Evolutionary conservation across 768 basidiomycete genomes (phyloP), one percentile per base, ranked within the genome.

Genomic region (Suillus sp.): DNA sequence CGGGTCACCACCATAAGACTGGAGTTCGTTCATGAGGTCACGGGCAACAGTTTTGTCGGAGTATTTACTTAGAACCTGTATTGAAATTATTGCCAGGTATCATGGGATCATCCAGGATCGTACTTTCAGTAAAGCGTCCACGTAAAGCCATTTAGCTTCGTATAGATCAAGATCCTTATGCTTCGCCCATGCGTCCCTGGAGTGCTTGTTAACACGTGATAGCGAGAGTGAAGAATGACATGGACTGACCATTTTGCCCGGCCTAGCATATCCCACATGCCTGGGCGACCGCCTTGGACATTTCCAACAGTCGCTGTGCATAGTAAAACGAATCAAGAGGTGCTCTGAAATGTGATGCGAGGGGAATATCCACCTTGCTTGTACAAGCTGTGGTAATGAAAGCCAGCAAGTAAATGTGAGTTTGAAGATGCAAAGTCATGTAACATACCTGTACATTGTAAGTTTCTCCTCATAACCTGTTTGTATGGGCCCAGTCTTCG

Each of bases 391-490:
- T 53, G 43, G 55, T 20, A 59, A 27, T 43, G 57, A 60, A 16
- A 47, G 67, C 68, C 48, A 67, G 65, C 61, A 53, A 18, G 48
- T 16, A 62, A 55, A 35, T 18, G 27, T 40, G 47, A 22, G 11
- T 27, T 62, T 40, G 11, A 48, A n/a, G 35, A 37, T 57, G 25
- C 4, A 34, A 25, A 14, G 20, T 14, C 22, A 40, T 32, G 10
- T 11, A 22, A 72, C 83, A 38, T 65, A 90, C 90, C 93, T 93
- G 73, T 98, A 98, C 86, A 98, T 93, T 13, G 87, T 85, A 16
- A 98, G 78, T 74, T 98, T 98, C 74, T 96, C 95, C 68, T 97
- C 95, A 72, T 98, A 97, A 66, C 86, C 92, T 0, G 95, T 97
- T 75, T 97, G 95, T 70, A 98, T 95, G 35, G 95, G 94, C 0